Evolutionary conservation across 495 filamentous ascomycete species (phyloP), one percentile per base, ranked within the genome.

Genomic region (Schizothecium vesticola): DNA sequence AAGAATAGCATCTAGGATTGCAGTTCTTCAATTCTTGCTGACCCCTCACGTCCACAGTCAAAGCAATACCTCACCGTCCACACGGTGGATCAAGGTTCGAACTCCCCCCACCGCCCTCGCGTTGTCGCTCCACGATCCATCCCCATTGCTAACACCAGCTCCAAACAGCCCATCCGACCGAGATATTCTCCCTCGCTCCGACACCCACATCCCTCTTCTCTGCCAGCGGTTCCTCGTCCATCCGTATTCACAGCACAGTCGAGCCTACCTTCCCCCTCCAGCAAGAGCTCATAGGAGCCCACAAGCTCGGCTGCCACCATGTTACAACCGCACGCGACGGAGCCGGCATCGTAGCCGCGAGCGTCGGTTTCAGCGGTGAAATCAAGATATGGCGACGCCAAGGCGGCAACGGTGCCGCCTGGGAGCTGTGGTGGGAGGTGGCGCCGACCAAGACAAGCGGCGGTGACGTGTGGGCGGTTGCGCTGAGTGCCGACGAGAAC

Each of bases 21-120:
- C 33, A 22, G n/a, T 3, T 3, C 4, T 2, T 8, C 19, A 12
- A 26, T 24, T 61, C 57, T 4, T 13, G 0, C 16, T 29, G 3
- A 58, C 68, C 64, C 22, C 63, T 57, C 12, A 51, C 51, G 16
- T 5, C 12, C 60, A 19, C 72, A 99, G 96, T 98, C 95, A 65
- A 97, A 97, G 82, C 96, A 97, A 91, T 98, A 97, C 77, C 87
- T 99, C 43, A 93, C 93, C 66, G 89, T 88, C 67, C 92, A 96
- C 80, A 93, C 93, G 13, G 85, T 95, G 75, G 92, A 96, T 76
- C 86, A 93, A 84, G 92, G 93, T 92, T 25, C 61, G 25, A 63
- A 69, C 67, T 69, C 72, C 13, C 72, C 72, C 62, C 10, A 10
- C 10, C 29, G 36, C 36, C 16, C 28, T 66, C 6, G 58, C 21